Conservation (phyloP, 441 rosid species). For the Gossypium trilobum region DNA sequence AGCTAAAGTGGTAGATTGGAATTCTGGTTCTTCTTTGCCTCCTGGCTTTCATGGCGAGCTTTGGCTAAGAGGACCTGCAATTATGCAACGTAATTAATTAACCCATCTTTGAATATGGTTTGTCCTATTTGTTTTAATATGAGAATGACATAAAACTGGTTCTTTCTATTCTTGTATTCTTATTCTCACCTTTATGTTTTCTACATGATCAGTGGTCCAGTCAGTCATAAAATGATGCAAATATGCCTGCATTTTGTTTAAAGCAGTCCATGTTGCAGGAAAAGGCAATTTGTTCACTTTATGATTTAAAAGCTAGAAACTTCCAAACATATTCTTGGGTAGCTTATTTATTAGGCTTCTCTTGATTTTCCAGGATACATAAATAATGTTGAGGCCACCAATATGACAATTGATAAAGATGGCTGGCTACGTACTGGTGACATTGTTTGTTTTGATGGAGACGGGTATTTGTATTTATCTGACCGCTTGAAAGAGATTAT, state of each 20-base stretch:
- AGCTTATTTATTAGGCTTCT: background rate
- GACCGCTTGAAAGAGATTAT: conserved; percentile 80
- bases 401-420: conserved; percentile 41
- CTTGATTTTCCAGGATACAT: conserved; percentile 41
- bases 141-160: background rate
- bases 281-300: background rate
- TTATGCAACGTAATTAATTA: conserved; percentile 54
- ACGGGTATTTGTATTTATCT: conserved; percentile 54
- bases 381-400: conserved; percentile 55
- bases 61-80: conserved; percentile 67
- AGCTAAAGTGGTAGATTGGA: conserved; percentile 68
- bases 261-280: background rate
- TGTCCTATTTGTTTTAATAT: background rate
- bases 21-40: conserved; percentile 51
- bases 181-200: background rate
- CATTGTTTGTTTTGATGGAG: conserved; percentile 55
- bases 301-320: background rate
- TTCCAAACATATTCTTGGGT: background rate
- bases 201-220: background rate
- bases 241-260: background rate
- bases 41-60: conserved; percentile 75
- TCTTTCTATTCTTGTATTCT: background rate
- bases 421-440: conserved; percentile 92
- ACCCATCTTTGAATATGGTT: background rate
- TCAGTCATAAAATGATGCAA: background rate